A percentile compares a stretch with the other conserved stretches of the same genome.
phyloP scores from a whole-genome alignment of 2,329 filamentous ascomycete genomes.

The Alternaria sp. region DNA sequence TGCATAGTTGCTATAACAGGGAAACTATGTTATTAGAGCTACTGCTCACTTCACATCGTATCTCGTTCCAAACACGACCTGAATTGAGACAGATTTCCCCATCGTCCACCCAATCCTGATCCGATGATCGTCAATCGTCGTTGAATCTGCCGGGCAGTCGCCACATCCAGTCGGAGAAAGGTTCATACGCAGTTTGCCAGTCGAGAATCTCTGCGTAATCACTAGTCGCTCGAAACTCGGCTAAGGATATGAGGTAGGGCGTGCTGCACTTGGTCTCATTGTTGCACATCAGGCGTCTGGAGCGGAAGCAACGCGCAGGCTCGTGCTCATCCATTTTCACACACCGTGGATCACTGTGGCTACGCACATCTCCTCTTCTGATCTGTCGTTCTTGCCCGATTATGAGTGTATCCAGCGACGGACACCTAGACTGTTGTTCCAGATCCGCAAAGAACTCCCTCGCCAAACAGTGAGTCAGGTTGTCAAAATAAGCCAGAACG shows the following conservation, averaged over 20 bases:
- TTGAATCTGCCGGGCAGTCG: neutral
- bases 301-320: constrained; percentile 1
- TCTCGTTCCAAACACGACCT: neutral
- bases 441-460: neutral
- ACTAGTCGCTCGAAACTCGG: neutral
- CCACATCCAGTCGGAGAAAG: neutral
- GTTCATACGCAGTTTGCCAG: neutral
- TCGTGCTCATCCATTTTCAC: neutral
- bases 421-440: neutral
- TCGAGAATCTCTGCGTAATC: neutral
- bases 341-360: neutral
- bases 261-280: neutral
- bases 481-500: neutral
- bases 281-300: neutral
- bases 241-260: neutral
- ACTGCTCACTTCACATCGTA: neutral
- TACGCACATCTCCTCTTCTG: neutral
- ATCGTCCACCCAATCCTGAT: neutral
- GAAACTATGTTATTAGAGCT: neutral
- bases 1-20: no score
- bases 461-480: neutral
- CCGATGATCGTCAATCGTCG: neutral
- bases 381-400: neutral
- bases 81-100: neutral
- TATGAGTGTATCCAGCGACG: neutral